Conservation (phyloP, 306 rosid species). For the Lathyrus tuberosus region DNA sequence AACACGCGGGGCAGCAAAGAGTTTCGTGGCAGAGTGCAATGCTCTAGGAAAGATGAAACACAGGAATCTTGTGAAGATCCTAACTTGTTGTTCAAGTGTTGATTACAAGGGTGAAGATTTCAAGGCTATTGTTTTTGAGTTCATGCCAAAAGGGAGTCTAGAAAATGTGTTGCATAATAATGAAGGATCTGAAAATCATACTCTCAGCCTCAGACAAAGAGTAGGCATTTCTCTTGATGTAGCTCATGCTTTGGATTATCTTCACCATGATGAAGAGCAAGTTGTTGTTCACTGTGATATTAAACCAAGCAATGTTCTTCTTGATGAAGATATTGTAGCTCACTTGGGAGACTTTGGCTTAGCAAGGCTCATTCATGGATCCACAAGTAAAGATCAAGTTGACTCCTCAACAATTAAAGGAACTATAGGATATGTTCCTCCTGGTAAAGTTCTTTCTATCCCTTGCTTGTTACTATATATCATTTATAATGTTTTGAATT, state of each 20-base stretch:
- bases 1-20: slow-evolving; percentile 42
- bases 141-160: slow-evolving; percentile 41
- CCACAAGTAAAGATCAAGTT: no score
- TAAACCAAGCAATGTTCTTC: slow-evolving; percentile 53
- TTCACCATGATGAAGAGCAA: slow-evolving; percentile 38
- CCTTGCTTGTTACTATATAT: no score
- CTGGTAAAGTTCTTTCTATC: no score
- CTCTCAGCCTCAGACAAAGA: background rate
- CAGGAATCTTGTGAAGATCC: no score
- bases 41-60: slow-evolving; percentile 28
- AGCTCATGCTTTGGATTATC: slow-evolving; percentile 48
- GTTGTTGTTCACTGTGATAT: slow-evolving; percentile 49
- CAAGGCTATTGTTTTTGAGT: slow-evolving; percentile 45
- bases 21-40: slow-evolving; percentile 45
- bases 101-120: no score
- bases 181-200: background rate
- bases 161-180: slow-evolving; percentile 31
- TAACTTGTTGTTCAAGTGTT: no score
- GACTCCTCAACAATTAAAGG: no score
- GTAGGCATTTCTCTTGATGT: slow-evolving; percentile 44
- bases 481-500: no score
- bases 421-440: no score
- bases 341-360: no score
- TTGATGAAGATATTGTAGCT: background rate
- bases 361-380: no score